Evolutionary conservation across 768 basidiomycete genomes (phyloP).

Genomic region (Phanerodontia chrysosporium): DNA sequence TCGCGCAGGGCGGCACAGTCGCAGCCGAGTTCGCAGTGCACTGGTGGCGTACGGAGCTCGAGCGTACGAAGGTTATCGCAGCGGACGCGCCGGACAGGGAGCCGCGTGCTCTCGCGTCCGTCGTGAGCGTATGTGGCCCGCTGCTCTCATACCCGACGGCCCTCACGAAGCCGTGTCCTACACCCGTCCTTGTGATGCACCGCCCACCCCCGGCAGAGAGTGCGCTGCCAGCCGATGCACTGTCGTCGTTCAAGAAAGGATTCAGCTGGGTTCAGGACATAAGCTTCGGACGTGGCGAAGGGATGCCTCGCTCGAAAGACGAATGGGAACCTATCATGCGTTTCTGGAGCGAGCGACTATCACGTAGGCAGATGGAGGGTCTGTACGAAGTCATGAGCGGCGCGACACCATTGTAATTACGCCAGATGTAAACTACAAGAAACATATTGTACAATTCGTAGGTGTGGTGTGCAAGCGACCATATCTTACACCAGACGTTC

Average conservation of each 20-base stretch:
- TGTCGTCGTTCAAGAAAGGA: conserved; percentile 57
- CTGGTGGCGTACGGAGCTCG: conserved; percentile 36
- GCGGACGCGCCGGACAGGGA: neutral
- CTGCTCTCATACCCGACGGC: conserved; percentile 74
- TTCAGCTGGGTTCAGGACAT: conserved; percentile 49
- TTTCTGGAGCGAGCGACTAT: conserved; percentile 76
- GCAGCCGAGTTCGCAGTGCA: conserved; percentile 62
- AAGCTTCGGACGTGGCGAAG: conserved; percentile 38
- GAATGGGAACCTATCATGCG: conserved; percentile 86
- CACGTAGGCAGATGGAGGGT: conserved; percentile 50
- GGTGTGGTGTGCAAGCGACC: too few species aligned
- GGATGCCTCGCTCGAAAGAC: conserved; percentile 72
- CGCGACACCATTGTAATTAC: conserved; percentile 8
- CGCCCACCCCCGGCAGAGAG: conserved; percentile 44
- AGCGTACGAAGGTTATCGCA: neutral
- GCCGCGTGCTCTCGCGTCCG: conserved; percentile 50
- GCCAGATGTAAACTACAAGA: neutral
- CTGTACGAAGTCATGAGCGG: conserved; percentile 64
- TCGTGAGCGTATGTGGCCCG: conserved; percentile 68
- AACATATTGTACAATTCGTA: neutral
- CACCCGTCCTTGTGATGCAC: conserved; percentile 59
- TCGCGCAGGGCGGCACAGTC: conserved; percentile 81
- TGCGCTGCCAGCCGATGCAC: conserved; percentile 39
- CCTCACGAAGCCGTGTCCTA: conserved; percentile 36
- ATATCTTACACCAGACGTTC: neutral